A percentile compares a stretch with the other conserved stretches of the same genome.
Conservation (phyloP, 768 basidiomycete species). For the Auriculariales sp. region DNA sequence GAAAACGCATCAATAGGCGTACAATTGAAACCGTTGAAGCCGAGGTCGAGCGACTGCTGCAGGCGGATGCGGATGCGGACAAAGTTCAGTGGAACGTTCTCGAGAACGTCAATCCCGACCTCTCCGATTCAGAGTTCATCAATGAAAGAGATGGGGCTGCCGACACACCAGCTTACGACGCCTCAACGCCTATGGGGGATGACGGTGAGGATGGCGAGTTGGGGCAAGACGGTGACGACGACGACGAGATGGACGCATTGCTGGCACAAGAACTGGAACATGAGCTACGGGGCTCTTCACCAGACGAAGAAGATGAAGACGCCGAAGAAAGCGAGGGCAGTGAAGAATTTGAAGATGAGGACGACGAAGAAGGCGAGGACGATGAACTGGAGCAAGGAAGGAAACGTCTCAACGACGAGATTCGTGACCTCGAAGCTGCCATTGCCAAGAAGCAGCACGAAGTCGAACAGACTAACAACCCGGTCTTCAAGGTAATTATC, state of each 20-base stretch:
- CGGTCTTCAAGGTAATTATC: slow-evolving; percentile 60
- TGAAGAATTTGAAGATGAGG: slow-evolving; percentile 37
- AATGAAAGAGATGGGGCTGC: slow-evolving; percentile 34
- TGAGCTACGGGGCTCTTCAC: no score
- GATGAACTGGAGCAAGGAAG: slow-evolving; percentile 58
- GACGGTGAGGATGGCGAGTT: slow-evolving; percentile 47
- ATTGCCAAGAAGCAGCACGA: slow-evolving; percentile 75
- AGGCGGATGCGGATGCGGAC: slow-evolving; percentile 59
- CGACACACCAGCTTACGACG: slow-evolving; percentile 54
- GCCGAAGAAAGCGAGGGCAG: slow-evolving; percentile 61
- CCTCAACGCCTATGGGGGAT: slow-evolving; percentile 34
- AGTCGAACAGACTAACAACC: slow-evolving; percentile 71
- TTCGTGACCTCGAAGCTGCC: slow-evolving; percentile 75
- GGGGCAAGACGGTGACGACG: slow-evolving; percentile 33
- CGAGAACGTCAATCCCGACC: slow-evolving; percentile 81
- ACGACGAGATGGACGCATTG: slow-evolving; percentile 79
- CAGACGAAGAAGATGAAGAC: slow-evolving; percentile 45
- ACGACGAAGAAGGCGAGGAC: slow-evolving; percentile 67
- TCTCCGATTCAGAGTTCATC: slow-evolving; percentile 79
- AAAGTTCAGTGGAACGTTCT: slow-evolving; percentile 74
- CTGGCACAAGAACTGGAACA: slow-evolving; percentile 77
- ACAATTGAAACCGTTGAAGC: slow-evolving; percentile 91
- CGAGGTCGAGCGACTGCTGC: slow-evolving; percentile 77
- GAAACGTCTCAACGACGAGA: slow-evolving; percentile 77
- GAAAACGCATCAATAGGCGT: slow-evolving; percentile 79